Percentiles rank a stretch among this genome's conserved stretches.
These are phyloP conservation scores for maize (Zea mays) DNA, from an alignment of 176 grass and related monocot genomes.

Conservation along the genomic window Zm-B73-REFERENCE-NAM-5.0 NC_050099.1:236339001-236339500, in stretches of 20 bases:
- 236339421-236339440: no score
- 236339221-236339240: slow-evolving; percentile 21
- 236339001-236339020: slow-evolving; percentile 86
- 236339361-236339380: slow-evolving; percentile 39
- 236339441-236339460: no score
- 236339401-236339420: no score
- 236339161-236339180: background rate
- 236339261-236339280: slow-evolving; percentile 20
- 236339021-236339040: slow-evolving; percentile 88
- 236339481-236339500: no score
- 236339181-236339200: slow-evolving; percentile 37
- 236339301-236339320: slow-evolving; percentile 43
- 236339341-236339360: no score
- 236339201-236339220: slow-evolving; percentile 25
- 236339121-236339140: slow-evolving; percentile 10
- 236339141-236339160: slow-evolving; percentile 62
- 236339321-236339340: slow-evolving; percentile 43
- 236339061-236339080: slow-evolving; percentile 66
- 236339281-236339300: slow-evolving; percentile 32
- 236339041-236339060: slow-evolving; percentile 79
- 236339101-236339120: no score
- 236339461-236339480: no score
- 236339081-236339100: slow-evolving; percentile 14
- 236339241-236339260: background rate
- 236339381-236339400: background rate